Conservation (phyloP, 768 basidiomycete species). For the Cubamyces sp. region DNA sequence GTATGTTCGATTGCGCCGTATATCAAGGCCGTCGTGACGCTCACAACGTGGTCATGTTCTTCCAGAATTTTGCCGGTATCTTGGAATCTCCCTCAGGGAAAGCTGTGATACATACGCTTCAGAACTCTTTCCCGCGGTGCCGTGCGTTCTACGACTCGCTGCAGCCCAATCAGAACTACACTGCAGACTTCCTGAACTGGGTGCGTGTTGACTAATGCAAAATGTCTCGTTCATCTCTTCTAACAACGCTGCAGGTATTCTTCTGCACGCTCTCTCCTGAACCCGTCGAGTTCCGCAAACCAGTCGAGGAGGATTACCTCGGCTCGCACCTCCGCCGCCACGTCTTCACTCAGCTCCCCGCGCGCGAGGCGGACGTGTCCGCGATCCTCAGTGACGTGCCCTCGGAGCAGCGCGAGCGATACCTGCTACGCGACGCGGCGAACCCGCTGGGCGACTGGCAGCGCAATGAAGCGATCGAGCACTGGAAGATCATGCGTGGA, state of each 20-base stretch:
- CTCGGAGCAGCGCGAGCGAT: slow-evolving; percentile 46
- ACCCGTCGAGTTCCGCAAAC: slow-evolving; percentile 61
- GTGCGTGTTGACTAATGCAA: slow-evolving; percentile 43
- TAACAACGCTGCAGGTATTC: slow-evolving; percentile 59
- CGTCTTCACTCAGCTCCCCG: slow-evolving; percentile 54
- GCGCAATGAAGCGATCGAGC: slow-evolving; percentile 60
- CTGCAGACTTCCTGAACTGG: slow-evolving; percentile 72
- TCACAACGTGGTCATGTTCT: neutral
- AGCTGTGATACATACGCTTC: slow-evolving; percentile 71
- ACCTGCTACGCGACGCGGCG: slow-evolving; percentile 62
- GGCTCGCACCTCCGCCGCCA: slow-evolving; percentile 67
- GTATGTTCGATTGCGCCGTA: slow-evolving; percentile 48
- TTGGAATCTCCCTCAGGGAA: slow-evolving; percentile 62
- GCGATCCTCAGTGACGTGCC: slow-evolving; percentile 20
- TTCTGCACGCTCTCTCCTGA: slow-evolving; percentile 69
- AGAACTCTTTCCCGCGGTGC: slow-evolving; percentile 74
- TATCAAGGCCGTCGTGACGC: neutral
- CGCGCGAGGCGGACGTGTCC: slow-evolving; percentile 57
- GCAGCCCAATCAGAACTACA: slow-evolving; percentile 34
- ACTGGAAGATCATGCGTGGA: slow-evolving; percentile 86
- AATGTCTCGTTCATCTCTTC: neutral
- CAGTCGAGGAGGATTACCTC: slow-evolving; percentile 62
- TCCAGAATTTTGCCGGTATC: slow-evolving; percentile 84
- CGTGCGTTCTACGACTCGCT: slow-evolving; percentile 80
- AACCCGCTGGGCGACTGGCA: slow-evolving; percentile 74